Evolutionary conservation across 345 rosid species (phyloP), one percentile per base, ranked within the genome.

Genomic region (Carallia brachiata): DNA sequence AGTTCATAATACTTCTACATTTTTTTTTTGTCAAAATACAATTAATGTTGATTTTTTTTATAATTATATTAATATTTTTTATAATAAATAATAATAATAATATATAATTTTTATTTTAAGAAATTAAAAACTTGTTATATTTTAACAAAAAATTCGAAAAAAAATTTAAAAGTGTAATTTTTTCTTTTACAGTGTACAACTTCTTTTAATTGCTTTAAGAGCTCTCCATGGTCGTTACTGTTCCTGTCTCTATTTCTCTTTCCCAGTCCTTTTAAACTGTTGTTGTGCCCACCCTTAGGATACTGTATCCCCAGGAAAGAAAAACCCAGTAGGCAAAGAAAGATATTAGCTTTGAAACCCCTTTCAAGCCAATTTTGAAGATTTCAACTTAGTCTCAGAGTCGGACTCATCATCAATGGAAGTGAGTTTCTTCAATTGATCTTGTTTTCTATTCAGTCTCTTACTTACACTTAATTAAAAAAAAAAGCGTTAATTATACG

Each of bases 201-300:
- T 36, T 30, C 6, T 39, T 58, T 28, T 23, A 6, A 1, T 12
- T 69, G 57, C 82, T 57, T 73, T 23, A 40, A 52, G 58, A 59
- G 58, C 65, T 65, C 7, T 4, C 52, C 9, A 30, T 31, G 1
- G 28, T 30, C 27, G 10, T 6, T 23, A 17, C 64, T 27, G 5
- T 15, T 6, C 6, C 59, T 23, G 52, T 16, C 57, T 47, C 70
- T 62, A 70, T 70, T 48, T 32, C 64, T 36, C 32, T 40, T 31
- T 39, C 36, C 13, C 63, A 32, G 34, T 40, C 55, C 67, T 10
- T 70, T 62, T 70, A 54, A 54, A 63, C 40, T 63, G 73, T 0
- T 60, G 37, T 27, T 54, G 18, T 18, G 62, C 69, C 61, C 62
- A 63, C 59, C 63, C 61, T 61, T 28, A 32, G 71, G 60, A 52